Evolutionary conservation across 768 basidiomycete genomes (phyloP), one percentile per base, ranked within the genome.

Genomic region (Tylopilus felleus): DNA sequence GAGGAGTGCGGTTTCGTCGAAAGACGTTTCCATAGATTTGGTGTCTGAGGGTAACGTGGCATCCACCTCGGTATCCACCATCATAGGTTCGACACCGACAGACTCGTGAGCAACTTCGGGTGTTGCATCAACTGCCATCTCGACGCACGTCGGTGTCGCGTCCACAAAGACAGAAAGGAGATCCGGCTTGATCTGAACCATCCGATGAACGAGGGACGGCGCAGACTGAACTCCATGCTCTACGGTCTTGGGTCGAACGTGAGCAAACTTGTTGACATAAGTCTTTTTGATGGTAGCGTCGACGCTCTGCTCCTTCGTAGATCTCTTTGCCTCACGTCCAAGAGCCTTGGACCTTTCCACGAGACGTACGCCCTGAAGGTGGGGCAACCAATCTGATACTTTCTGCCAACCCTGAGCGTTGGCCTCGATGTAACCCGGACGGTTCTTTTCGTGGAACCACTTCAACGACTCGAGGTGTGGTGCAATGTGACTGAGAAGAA

Each of bases 361-460:
- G 39, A 80, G 68, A 23, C 89, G 85, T 56, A 90, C 71, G 51
- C 73, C 73, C 65, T 90, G 89, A 23, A 91, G 68, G 65, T 83
- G 82, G n/a, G 89, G 88, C 51, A 91, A 76, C 59, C 78, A 80
- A 47, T 89, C 86, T 2, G 76, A 75, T 27, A 83, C 83, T 45
- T 73, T 78, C 68, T 88, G 85, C 89, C 89, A 91, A 19, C 74
- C 78, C 51, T 76, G 77, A 12, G 83, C 81, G 60, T 89, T 83
- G 29, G 76, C 74, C 65, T 91, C 88, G 46, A 84, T 74, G 60
- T 77, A 85, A 5, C 86, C 85, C 0, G 80, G 77, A n/a, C 88
- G 77, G 61, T 82, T 89, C 70, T 84, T 86, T 63, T 88, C 87
- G 61, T 85, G 82, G 76, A 89, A 90, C 81, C 81, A 90, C 68